These are phyloP conservation scores for Claviceps arundinis DNA, from an alignment of 2,329 filamentous ascomycete genomes.

Conservation along the genomic window DNA sequence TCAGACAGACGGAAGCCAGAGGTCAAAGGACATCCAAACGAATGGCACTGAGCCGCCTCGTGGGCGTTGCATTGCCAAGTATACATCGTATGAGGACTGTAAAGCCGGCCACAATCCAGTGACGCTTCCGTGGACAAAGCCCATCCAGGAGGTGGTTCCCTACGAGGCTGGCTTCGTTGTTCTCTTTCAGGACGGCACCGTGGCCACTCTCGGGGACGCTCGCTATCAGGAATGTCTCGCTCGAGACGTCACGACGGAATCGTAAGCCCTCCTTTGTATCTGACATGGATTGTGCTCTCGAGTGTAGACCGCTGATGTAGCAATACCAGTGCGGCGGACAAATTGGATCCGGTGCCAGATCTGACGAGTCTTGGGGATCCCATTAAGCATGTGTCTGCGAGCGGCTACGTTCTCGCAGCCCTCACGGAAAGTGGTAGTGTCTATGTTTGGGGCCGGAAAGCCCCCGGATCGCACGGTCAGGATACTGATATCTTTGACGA, in stretches of 20 bases:
- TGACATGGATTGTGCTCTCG: not conserved
- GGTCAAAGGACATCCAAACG: not conserved
- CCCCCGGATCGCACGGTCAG: conserved; percentile 11
- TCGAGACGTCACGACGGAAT: conserved; percentile 27
- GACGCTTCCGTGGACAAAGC: conserved; percentile 12
- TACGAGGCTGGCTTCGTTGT: conserved; percentile 38
- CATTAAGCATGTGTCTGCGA: conserved; percentile 39
- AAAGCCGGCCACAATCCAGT: conserved; percentile 1
- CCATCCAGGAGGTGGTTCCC: conserved; percentile 28
- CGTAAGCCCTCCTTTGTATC: conserved; percentile 15
- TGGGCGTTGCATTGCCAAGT: conserved; percentile 9
- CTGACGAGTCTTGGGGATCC: conserved; percentile 37
- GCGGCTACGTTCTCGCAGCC: conserved; percentile 44
- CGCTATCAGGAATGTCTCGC: conserved; percentile 45
- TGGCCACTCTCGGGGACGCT: conserved; percentile 43
- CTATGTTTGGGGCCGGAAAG: conserved; percentile 44
- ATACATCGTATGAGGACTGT: conserved; percentile 12
- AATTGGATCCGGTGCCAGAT: conserved; percentile 32
- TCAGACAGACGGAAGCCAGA: not conserved
- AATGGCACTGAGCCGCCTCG: not conserved
- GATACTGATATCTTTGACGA: conserved; percentile 13
- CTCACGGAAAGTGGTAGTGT: conserved; percentile 43
- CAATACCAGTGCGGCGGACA: conserved; percentile 27
- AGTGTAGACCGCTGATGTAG: conserved; percentile 6
- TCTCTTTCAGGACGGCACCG: conserved; percentile 28